Conservation (phyloP, 345 rosid genomes). For the Melaleuca quinquenervia region DNA sequence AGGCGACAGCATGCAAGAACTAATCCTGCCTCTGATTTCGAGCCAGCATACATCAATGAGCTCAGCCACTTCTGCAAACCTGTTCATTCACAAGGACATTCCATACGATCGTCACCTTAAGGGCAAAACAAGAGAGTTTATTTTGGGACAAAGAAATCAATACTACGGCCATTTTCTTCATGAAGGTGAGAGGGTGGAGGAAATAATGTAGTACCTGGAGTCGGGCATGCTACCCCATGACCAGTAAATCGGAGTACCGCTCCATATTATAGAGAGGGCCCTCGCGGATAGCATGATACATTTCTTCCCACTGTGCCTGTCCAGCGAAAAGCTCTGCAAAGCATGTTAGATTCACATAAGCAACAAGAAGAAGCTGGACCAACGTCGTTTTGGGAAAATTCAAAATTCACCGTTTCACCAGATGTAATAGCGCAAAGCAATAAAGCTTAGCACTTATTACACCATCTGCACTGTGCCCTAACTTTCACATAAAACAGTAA, state of each 20-base stretch:
- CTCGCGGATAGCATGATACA: constrained; percentile 16
- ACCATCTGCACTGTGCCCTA: not conserved
- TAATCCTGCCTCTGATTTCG: not conserved
- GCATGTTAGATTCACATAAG: not conserved
- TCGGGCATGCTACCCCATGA: not conserved
- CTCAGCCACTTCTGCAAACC: not conserved
- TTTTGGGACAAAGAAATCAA: not conserved
- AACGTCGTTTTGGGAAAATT: not conserved
- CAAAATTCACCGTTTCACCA: not conserved
- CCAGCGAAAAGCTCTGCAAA: constrained; percentile 16
- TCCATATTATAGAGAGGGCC: constrained; percentile 17
- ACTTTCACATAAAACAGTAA: not conserved
- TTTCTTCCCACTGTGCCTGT: constrained; percentile 14
- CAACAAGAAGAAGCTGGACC: not conserved
- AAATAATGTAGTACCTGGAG: not conserved
- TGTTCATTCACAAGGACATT: not conserved
- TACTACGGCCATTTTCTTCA: not conserved
- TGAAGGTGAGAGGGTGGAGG: not conserved
- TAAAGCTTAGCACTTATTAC: not conserved
- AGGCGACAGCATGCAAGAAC: not conserved
- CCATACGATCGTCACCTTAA: not conserved
- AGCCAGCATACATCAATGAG: not conserved
- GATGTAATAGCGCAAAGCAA: not conserved
- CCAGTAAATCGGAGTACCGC: constrained; percentile 7
- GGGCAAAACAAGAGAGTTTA: not conserved